Evolutionary conservation across 305 asterid genomes (phyloP).

Genomic region (Rubia balearica): DNA sequence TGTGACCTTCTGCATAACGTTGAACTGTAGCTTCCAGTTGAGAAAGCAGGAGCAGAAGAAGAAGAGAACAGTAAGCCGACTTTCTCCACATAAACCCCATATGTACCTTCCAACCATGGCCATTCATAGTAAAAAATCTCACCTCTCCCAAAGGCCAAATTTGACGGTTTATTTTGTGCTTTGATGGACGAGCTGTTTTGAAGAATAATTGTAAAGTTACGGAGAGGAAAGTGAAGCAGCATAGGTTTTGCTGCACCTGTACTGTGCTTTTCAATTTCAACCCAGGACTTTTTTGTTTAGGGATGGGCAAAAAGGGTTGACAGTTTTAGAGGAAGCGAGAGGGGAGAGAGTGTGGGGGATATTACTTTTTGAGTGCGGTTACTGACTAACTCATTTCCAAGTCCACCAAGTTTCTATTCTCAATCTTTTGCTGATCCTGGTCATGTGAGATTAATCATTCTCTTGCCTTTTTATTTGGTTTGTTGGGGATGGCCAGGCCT

Average conservation of each 20-base stretch:
- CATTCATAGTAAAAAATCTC: constrained; percentile 31
- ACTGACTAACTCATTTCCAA: constrained; percentile 19
- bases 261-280: neutral
- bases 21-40: constrained; percentile 32
- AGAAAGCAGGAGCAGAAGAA: constrained; percentile 30
- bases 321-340: no score
- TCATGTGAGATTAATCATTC: constrained; percentile 63
- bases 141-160: constrained; percentile 7
- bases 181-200: constrained; percentile 30
- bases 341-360: constrained; percentile 7
- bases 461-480: constrained; percentile 31
- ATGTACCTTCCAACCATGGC: constrained; percentile 21
- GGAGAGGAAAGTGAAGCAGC: no score
- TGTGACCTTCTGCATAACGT: constrained; percentile 35
- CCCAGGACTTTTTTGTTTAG: neutral
- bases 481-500: no score
- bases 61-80: constrained; percentile 21
- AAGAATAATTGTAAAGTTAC: constrained; percentile 31
- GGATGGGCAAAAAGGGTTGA: neutral
- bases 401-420: constrained; percentile 17
- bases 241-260: no score
- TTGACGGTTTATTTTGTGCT: constrained; percentile 1
- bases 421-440: constrained; percentile 31
- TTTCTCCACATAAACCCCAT: constrained; percentile 36
- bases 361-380: constrained; percentile 5